Evolutionary conservation across 805 yeast genomes (phyloP).

Genomic region (Yamadazyma takamatsuzukensis): DNA sequence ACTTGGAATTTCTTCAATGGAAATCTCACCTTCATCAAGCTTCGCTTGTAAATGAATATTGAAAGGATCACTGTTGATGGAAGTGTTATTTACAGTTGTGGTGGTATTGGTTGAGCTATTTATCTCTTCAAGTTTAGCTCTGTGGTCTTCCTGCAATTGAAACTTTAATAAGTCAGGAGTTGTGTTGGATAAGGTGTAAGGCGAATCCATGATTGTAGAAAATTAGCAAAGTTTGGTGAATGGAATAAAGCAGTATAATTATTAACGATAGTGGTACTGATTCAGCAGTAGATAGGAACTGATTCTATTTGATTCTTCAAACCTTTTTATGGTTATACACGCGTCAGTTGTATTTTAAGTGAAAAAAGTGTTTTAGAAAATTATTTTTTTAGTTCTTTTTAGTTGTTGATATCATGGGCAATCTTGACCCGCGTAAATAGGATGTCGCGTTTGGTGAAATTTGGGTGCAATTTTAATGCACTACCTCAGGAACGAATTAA

Average conservation of each 20-base stretch:
- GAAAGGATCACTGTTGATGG: constrained; percentile 26
- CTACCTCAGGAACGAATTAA: too few relatives aligned
- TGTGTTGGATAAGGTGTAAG: constrained; percentile 34
- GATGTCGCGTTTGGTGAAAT: too few relatives aligned
- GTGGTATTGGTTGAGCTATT: constrained; percentile 12
- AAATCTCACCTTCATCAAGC: constrained; percentile 24
- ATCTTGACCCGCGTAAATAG: too few relatives aligned
- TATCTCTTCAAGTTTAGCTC: constrained; percentile 16
- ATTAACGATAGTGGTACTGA: too few relatives aligned
- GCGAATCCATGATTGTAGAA: constrained; percentile 10
- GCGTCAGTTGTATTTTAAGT: too few relatives aligned
- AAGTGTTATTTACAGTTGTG: constrained; percentile 11
- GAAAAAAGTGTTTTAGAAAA: too few relatives aligned
- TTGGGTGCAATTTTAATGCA: too few relatives aligned
- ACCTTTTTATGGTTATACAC: too few relatives aligned
- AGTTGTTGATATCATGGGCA: too few relatives aligned
- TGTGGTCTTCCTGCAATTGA: constrained; percentile 39
- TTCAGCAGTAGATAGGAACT: too few relatives aligned
- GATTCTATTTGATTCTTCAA: too few relatives aligned
- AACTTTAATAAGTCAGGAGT: constrained; percentile 42
- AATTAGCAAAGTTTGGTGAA: constrained; percentile 6
- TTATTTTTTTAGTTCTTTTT: too few relatives aligned
- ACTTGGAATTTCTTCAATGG: constrained; percentile 17
- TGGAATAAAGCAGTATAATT: background rate
- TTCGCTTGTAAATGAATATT: constrained; percentile 30